Conservation (phyloP, 805 yeast genomes). For the Candida dajiaensis region DNA sequence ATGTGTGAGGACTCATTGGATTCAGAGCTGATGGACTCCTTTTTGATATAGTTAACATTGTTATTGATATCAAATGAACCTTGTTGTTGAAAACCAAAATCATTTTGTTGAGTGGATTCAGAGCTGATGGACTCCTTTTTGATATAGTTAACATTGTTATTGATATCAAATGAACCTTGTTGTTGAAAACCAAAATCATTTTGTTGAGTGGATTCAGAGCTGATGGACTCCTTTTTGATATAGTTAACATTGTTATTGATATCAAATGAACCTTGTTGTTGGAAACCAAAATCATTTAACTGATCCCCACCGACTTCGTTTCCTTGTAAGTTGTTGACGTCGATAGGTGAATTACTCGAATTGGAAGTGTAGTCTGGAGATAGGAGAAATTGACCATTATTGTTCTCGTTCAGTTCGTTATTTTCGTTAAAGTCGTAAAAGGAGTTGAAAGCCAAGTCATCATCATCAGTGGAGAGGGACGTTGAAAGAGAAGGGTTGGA, state of each 20-base stretch:
- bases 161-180: not conserved
- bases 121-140: constrained; percentile 7
- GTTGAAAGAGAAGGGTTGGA: constrained; percentile 10
- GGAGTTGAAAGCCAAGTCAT: constrained; percentile 5
- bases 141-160: not conserved
- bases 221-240: constrained; percentile 6
- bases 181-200: too few species aligned
- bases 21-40: constrained; percentile 11
- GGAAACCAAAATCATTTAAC: not conserved
- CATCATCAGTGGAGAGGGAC: constrained; percentile 6
- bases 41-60: not conserved
- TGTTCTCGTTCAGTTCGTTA: not conserved
- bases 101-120: too few species aligned
- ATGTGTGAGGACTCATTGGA: constrained; percentile 12
- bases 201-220: constrained; percentile 13
- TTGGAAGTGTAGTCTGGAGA: constrained; percentile 7
- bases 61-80: not conserved
- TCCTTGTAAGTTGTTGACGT: not conserved
- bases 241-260: not conserved
- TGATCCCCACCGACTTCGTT: not conserved
- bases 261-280: not conserved
- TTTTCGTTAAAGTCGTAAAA: constrained; percentile 1
- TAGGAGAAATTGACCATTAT: not conserved
- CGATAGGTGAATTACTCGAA: constrained; percentile 6
- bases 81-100: too few species aligned